phyloP scores from a whole-genome alignment of 768 basidiomycete species.

The Rhodotorula diobovata region DNA sequence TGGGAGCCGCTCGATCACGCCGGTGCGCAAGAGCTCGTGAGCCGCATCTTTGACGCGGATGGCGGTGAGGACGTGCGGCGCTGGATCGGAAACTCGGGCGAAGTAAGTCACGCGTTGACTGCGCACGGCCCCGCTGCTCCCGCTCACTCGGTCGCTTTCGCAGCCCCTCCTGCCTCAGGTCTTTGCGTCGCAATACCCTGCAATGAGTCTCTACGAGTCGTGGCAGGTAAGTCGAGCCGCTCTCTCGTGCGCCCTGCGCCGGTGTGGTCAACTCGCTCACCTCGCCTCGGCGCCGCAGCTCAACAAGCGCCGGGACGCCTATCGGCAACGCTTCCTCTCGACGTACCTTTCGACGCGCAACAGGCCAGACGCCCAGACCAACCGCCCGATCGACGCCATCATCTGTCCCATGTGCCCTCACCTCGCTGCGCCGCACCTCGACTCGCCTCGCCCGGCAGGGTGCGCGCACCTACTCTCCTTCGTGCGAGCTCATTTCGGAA shows the following conservation, averaged over 20 bases:
- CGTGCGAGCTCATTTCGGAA: background rate
- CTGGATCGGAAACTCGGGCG: background rate
- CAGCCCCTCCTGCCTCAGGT: background rate
- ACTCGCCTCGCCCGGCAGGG: background rate
- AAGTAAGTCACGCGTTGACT: background rate
- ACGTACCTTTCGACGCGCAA: background rate
- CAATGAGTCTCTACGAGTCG: background rate
- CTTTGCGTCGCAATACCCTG: background rate
- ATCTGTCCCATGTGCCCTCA: background rate
- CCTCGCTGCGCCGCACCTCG: background rate
- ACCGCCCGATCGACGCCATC: background rate
- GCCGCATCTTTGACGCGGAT: background rate
- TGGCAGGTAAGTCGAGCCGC: no score
- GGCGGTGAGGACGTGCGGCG: background rate
- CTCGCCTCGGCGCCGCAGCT: no score
- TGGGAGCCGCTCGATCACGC: background rate
- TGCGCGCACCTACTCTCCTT: background rate
- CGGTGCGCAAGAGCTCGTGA: background rate
- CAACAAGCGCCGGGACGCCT: background rate
- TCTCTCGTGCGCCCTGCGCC: background rate
- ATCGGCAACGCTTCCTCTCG: background rate
- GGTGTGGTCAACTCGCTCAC: no score
- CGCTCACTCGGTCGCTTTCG: background rate
- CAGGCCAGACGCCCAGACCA: no score
- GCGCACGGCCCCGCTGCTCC: no score